phyloP scores from a whole-genome alignment of 345 rosid species.

The Eucalyptus dawsonii region DNA sequence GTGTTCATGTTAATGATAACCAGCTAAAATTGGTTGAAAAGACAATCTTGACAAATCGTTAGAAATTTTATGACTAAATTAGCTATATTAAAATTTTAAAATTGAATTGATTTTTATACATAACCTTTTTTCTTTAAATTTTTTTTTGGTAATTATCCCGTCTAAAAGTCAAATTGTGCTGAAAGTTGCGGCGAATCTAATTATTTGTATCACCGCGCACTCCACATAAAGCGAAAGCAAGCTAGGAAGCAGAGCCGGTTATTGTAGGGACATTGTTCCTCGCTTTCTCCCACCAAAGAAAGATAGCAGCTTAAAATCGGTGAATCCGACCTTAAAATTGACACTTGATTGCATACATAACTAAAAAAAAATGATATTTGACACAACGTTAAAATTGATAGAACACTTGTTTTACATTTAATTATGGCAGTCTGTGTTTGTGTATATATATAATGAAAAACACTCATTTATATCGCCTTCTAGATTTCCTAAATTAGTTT shows the following conservation, averaged over 20 bases:
- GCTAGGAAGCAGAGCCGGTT: not conserved
- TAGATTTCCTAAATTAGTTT: not conserved
- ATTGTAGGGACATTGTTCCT: not conserved
- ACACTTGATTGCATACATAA: no score
- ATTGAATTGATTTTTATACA: no score
- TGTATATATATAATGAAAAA: not conserved
- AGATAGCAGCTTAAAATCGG: not conserved
- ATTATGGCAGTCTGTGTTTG: not conserved
- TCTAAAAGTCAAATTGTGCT: not conserved
- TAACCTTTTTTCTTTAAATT: no score
- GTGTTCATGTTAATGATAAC: no score
- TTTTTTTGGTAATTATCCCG: not conserved
- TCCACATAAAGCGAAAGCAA: not conserved
- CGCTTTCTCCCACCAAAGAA: not conserved
- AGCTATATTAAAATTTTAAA: no score
- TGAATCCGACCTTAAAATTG: not conserved
- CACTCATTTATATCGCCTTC: fast-evolving
- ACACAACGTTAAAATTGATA: not conserved
- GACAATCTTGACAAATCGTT: no score
- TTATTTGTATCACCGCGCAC: not conserved
- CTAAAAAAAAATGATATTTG: not conserved
- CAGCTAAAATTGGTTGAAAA: fast-evolving
- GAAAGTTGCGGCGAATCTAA: not conserved
- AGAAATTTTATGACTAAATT: no score
- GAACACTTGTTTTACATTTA: not conserved